phyloP scores from a whole-genome alignment of 805 yeast species.

The Myxozyma udenii region DNA sequence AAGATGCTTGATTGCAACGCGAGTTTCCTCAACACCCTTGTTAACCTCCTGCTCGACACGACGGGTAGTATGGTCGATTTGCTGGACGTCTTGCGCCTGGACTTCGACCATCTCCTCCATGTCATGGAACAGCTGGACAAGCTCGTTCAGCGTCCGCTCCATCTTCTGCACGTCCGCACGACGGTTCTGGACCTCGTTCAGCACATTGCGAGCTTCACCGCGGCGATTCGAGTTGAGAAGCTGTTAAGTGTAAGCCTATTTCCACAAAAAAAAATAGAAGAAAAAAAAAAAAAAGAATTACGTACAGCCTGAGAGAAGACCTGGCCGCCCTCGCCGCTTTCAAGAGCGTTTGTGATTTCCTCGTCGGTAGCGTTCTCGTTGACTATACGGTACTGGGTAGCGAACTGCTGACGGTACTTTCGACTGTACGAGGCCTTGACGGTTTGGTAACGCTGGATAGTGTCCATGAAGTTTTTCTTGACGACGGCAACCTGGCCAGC shows the following conservation, averaged over 20 bases:
- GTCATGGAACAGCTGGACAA: conserved; percentile 90
- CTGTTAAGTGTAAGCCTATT: not conserved
- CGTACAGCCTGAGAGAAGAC: conserved; percentile 80
- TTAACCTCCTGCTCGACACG: conserved; percentile 88
- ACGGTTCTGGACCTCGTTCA: conserved; percentile 92
- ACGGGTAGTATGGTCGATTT: conserved; percentile 74
- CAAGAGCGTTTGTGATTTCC: conserved; percentile 36
- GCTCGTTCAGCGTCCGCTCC: conserved; percentile 92
- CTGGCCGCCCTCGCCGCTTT: conserved; percentile 78
- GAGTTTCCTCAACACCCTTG: conserved; percentile 90
- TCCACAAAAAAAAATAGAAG: not conserved
- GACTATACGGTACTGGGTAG: conserved; percentile 78
- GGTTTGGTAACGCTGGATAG: conserved; percentile 81
- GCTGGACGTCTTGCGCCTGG: conserved; percentile 84
- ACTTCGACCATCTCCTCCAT: conserved; percentile 95
- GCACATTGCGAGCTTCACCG: conserved; percentile 92
- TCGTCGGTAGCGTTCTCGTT: conserved; percentile 24
- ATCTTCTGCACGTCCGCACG: conserved; percentile 92
- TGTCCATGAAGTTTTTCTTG: conserved; percentile 77
- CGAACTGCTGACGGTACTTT: conserved; percentile 81
- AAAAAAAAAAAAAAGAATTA: not conserved
- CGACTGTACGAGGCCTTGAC: conserved; percentile 84
- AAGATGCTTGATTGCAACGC: conserved; percentile 84
- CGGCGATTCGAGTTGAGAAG: conserved; percentile 79
- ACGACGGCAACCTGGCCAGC: conserved; percentile 86